These are phyloP conservation scores for Aegilops sharonensis DNA, from an alignment of 176 grass and related monocot species.

Conservation along the genomic window DNA sequence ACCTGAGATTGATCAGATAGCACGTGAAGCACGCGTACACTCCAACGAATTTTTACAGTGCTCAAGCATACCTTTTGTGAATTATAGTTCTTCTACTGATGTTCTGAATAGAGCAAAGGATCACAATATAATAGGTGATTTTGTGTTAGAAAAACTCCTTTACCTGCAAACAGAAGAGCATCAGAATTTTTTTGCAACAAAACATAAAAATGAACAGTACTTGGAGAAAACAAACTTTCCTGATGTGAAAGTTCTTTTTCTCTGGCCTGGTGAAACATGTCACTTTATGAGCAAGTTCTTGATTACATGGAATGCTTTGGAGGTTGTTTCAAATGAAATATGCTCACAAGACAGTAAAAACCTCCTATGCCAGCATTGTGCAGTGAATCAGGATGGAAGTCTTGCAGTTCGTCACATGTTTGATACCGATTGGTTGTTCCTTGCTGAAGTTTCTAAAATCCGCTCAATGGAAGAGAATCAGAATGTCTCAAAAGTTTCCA, in stretches of 20 bases:
- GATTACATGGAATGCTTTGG: conserved; percentile 54
- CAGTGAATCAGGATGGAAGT: conserved; percentile 31
- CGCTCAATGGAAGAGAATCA: conserved; percentile 22
- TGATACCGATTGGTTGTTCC: conserved; percentile 89
- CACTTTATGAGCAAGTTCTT: conserved; percentile 82
- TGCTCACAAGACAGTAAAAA: conserved; percentile 39
- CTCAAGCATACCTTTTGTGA: conserved; percentile 43
- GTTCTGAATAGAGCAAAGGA: conserved; percentile 78
- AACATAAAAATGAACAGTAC: conserved; percentile 25
- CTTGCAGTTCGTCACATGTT: conserved; percentile 65
- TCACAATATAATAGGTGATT: conserved; percentile 60
- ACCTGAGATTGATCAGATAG: conserved; percentile 59
- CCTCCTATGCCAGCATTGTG: conserved; percentile 52
- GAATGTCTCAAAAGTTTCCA: conserved; percentile 6
- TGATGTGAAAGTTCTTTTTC: conserved; percentile 25
- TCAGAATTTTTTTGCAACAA: conserved; percentile 50
- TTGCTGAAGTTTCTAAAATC: conserved; percentile 53
- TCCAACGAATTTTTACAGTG: conserved; percentile 36
- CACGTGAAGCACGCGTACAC: conserved; percentile 38
- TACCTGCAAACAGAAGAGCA: conserved; percentile 59
- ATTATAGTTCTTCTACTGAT: conserved; percentile 64
- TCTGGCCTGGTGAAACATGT: conserved; percentile 68
- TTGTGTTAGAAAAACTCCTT: conserved; percentile 54
- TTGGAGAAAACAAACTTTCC: conserved; percentile 23
- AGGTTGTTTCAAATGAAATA: conserved; percentile 32